Evolutionary conservation across 2,329 filamentous ascomycete species (phyloP), one percentile per base, ranked within the genome.

Genomic region (Juglanconis oblonga): DNA sequence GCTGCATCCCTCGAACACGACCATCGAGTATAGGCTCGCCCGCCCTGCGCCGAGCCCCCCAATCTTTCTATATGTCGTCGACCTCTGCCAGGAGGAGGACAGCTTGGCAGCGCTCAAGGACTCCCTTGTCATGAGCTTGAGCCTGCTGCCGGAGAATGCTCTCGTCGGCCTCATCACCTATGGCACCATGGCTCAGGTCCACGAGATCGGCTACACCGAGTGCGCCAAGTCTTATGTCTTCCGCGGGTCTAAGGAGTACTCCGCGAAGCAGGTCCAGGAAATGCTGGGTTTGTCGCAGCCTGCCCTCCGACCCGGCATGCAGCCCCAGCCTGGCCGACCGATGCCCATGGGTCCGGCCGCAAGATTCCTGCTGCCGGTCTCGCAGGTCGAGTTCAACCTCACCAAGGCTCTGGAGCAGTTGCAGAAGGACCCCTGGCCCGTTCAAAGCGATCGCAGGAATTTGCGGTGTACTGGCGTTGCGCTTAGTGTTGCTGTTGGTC

Each of bases 221-320:
- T 99, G 95, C 76, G 92, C 95, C 66, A 99, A 98, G 77, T 97
- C 94, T 5, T 99, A 97, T 70, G 95, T 99, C 47, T 99, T 99
- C 83, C 87, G 94, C 59, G 95, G 95, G 44, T 97, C 88, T 81
- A 99, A 98, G 80, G 95, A 99, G 71, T 99, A 99, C 75, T 84
- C 88, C n/a, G 91, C 93, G 57, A 98, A 98, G 79, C 93, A 98
- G 73, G 92, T 99, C n/a, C 94, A 98, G 75, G 95, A 99, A 72
- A 99, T 99, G 95, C 87, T 99, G 54, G 95, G 93, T 33, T 82
- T 97, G 57, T 81, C 88, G 52, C 84, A 89, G 24, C 81, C 90
- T 31, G 86, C 87, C 40, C 74, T 92, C 64, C 87, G 95, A 65
- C 92, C 92, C 31, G 87, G 86, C 57, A 86, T 90, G 76, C 86